Conservation (phyloP, 2,329 filamentous ascomycete species). For the Aureobasidium sp. region DNA sequence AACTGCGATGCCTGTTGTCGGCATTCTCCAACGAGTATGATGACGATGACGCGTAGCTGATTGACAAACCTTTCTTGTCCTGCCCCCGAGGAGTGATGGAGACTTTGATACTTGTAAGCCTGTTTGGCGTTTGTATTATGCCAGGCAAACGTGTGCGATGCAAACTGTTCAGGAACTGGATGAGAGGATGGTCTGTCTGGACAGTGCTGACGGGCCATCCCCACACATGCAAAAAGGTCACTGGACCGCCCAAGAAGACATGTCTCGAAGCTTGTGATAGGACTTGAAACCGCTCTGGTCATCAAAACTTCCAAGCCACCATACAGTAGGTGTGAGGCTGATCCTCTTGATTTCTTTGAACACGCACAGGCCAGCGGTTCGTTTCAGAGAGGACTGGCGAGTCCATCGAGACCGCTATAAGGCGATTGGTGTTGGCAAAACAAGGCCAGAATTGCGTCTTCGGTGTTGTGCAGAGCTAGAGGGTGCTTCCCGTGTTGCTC, state of each 20-base stretch:
- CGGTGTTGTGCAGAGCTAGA: conserved; percentile 13
- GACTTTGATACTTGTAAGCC: conserved; percentile 1
- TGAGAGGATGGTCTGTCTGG: background rate
- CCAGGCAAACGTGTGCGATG: conserved; percentile 13
- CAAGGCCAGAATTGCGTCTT: conserved; percentile 13
- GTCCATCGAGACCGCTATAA: conserved; percentile 1
- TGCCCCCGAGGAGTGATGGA: background rate
- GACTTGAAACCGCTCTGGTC: background rate
- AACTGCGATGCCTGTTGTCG: background rate
- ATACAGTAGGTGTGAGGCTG: background rate
- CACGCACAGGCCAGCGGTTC: conserved; percentile 15
- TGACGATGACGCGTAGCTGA: conserved; percentile 1
- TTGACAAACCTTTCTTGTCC: background rate
- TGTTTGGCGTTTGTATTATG: background rate
- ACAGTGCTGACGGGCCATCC: background rate
- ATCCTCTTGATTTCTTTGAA: background rate
- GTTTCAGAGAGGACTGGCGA: background rate
- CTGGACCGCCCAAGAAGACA: background rate
- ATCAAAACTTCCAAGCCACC: conserved; percentile 1
- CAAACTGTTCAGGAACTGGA: conserved; percentile 2
- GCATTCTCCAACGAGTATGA: background rate
- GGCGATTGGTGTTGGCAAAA: background rate
- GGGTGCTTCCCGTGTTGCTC: conserved; percentile 5
- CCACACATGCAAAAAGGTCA: background rate
- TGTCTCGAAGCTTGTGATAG: background rate